Base-by-base conservation (phyloP, 169 alveolate species). In the Miamiensis avidus region DNA sequence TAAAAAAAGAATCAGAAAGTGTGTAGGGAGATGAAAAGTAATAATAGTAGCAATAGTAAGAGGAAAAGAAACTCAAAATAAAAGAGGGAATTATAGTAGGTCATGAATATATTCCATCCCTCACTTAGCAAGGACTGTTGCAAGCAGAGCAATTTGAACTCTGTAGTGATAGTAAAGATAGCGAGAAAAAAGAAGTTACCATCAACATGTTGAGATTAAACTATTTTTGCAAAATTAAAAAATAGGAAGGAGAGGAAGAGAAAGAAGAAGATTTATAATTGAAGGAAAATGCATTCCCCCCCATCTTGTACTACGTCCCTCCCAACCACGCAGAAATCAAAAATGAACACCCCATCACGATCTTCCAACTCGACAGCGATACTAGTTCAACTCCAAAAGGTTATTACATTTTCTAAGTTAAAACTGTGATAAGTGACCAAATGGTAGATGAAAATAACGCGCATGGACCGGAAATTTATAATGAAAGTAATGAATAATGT, bases 71-170 rank as follows among this genome's bases (percentile, higher is more conserved):
- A 32, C 29, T 81, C 1, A 34, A 25, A 34, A 81, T 81, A 0
- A 81, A 81, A 81, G 31, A 81, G 31, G 85, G 85, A 11, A 64
- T 81, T 28, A 81, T 81, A 11, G 64, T 81, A 75, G 32, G 34
- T 64, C 28, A 34, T 29, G 33, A 81, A 49, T 49, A 29, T 11
- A 34, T 31, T 78, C 34, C n/a, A n/a, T n/a, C n/a, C n/a, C n/a
- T n/a, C n/a, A n/a, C n/a, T n/a, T n/a, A n/a, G n/a, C n/a, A n/a
- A n/a, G n/a, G n/a, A n/a, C n/a, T n/a, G n/a, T n/a, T n/a, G n/a
- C n/a, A n/a, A n/a, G n/a, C n/a, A n/a, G n/a, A n/a, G n/a, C n/a
- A n/a, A n/a, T n/a, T n/a, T n/a, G n/a, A n/a, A n/a, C n/a, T n/a
- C n/a, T n/a, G n/a, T n/a, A n/a, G n/a, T n/a, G n/a, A n/a, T n/a